Evolutionary conservation across 345 rosid species (phyloP).

Genomic region (Angophora floribunda): DNA sequence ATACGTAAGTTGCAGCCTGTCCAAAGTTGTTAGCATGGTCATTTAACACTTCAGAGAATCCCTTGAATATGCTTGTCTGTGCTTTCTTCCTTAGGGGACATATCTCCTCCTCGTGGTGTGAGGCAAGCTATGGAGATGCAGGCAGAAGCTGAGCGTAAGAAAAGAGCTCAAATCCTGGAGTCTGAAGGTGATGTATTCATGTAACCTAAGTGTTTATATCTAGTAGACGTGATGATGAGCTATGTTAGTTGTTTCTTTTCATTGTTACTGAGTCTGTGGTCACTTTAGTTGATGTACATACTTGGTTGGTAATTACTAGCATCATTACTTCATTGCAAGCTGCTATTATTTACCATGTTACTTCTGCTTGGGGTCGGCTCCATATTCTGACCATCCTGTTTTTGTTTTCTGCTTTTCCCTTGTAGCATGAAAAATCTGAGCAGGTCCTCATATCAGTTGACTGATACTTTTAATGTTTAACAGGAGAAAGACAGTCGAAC

Average conservation of each 20-base stretch:
- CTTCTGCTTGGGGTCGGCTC: neutral
- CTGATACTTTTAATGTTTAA: neutral
- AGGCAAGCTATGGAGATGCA: slow-evolving; percentile 99
- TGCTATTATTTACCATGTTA: neutral
- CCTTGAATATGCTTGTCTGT: neutral
- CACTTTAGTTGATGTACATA: neutral
- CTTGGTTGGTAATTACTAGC: neutral
- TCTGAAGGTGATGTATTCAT: slow-evolving; percentile 48
- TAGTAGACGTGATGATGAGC: neutral
- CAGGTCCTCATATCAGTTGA: neutral
- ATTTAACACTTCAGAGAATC: neutral
- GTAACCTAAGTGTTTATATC: neutral
- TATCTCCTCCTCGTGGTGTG: slow-evolving; percentile 90
- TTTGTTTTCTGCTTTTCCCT: neutral
- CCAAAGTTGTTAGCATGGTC: neutral
- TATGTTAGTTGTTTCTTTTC: neutral
- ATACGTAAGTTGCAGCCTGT: slow-evolving; percentile 42
- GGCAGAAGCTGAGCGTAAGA: slow-evolving; percentile 97
- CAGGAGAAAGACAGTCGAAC: slow-evolving; percentile 61
- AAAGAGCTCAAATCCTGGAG: slow-evolving; percentile 87
- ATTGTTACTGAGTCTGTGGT: neutral
- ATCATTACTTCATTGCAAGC: neutral
- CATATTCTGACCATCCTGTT: neutral
- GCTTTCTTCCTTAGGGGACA: slow-evolving; percentile 63
- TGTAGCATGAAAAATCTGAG: neutral